phyloP scores from a whole-genome alignment of 1,284 basidiomycete species.

The Tausonia pullulans region DNA sequence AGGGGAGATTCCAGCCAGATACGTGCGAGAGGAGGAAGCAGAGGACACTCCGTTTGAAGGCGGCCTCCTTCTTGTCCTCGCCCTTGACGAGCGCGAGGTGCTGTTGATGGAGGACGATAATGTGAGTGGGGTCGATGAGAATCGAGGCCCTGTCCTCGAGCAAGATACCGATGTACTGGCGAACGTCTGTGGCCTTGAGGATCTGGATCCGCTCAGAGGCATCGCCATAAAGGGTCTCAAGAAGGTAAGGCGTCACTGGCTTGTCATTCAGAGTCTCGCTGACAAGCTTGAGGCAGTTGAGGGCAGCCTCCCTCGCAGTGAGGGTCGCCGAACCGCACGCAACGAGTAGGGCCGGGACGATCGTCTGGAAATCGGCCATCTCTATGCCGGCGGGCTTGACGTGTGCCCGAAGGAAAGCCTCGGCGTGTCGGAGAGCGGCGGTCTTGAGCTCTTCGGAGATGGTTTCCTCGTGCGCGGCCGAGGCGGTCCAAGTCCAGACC shows the following conservation, averaged over 20 bases:
- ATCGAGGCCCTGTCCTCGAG: constrained; percentile 50
- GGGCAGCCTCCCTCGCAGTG: constrained; percentile 48
- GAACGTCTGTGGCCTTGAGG: constrained; percentile 59
- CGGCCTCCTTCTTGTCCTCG: constrained; percentile 52
- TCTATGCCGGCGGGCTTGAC: constrained; percentile 32
- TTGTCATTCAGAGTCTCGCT: constrained; percentile 14
- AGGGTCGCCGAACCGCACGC: constrained; percentile 48
- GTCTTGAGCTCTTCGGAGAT: constrained; percentile 43
- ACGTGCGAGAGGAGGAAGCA: constrained; percentile 78
- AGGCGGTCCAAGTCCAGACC: constrained; percentile 42
- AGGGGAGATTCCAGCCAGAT: constrained; percentile 46
- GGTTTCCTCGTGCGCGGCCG: constrained; percentile 12
- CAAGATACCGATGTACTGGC: constrained; percentile 53
- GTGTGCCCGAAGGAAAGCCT: constrained; percentile 45
- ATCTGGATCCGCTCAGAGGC: constrained; percentile 61
- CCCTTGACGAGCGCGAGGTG: constrained; percentile 40
- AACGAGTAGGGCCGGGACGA: constrained; percentile 65
- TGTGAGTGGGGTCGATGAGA: constrained; percentile 52
- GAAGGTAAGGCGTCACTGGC: constrained; percentile 51
- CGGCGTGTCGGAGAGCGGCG: constrained; percentile 65
- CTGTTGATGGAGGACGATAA: constrained; percentile 52
- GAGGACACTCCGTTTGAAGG: constrained; percentile 61
- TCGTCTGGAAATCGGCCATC: constrained; percentile 63
- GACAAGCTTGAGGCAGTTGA: constrained; percentile 48
- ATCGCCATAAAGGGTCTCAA: constrained; percentile 69